phyloP scores from a whole-genome alignment of 371 early-diverging fungal genomes.

The Haplosporangium sp. region DNA sequence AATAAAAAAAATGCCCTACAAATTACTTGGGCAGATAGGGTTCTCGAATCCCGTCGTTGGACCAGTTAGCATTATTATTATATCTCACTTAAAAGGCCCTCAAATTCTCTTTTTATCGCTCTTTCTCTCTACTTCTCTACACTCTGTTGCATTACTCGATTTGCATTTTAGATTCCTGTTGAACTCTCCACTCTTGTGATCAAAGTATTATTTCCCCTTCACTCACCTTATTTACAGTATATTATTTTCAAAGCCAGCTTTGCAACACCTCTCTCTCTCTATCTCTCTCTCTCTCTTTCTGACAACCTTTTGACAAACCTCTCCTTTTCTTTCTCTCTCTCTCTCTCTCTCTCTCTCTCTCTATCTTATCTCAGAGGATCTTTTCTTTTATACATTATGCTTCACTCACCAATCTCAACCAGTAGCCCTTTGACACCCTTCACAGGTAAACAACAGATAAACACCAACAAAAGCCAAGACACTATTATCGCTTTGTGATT shows the following conservation, averaged over 20 bases:
- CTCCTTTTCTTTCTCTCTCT: background rate
- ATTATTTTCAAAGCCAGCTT: slow-evolving; percentile 2
- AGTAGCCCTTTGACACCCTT: slow-evolving; percentile 14
- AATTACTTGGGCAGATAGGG: background rate
- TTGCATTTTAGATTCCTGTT: no score
- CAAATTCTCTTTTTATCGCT: background rate
- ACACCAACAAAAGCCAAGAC: no score
- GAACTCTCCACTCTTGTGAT: no score
- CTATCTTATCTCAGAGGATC: background rate
- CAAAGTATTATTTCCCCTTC: no score
- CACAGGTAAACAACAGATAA: no score
- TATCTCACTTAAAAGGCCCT: background rate
- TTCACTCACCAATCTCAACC: slow-evolving; percentile 29
- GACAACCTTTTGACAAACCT: background rate
- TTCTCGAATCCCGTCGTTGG: background rate
- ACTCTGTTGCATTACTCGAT: no score
- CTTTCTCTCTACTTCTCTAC: background rate
- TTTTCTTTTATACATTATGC: slow-evolving; percentile 1
- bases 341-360: background rate
- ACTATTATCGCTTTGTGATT: background rate
- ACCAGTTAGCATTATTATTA: background rate
- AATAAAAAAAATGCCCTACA: background rate
- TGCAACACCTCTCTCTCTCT: background rate
- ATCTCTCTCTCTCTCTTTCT: background rate
- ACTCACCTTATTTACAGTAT: background rate